Evolutionary conservation across 257 asterid genomes (phyloP).

Genomic region (Leptodermis oblonga): DNA sequence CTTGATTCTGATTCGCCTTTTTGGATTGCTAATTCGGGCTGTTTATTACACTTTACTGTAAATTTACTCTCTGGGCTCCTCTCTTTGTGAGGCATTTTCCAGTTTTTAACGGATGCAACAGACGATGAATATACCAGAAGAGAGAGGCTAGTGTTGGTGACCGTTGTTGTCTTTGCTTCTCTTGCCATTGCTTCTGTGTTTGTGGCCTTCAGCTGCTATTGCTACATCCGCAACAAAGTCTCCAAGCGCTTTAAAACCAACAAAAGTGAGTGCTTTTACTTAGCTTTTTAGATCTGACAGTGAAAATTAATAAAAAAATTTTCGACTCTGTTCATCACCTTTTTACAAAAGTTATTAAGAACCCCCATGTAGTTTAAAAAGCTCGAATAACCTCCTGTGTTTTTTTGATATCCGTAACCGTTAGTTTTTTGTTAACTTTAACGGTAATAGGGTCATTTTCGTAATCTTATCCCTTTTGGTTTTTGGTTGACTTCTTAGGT

Average conservation of each 20-base stretch:
- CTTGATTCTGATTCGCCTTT: neutral
- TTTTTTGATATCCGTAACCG: no score
- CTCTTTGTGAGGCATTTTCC: neutral
- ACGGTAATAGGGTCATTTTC: no score
- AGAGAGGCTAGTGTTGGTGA: conserved; percentile 46
- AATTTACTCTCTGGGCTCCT: neutral
- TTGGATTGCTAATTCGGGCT: neutral
- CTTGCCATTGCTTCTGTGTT: conserved; percentile 58
- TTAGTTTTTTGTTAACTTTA: no score
- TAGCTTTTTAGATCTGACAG: neutral
- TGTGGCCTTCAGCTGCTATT: conserved; percentile 60
- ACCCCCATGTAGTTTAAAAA: no score
- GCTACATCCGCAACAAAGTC: conserved; percentile 64
- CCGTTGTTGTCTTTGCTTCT: conserved; percentile 58
- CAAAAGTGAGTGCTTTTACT: conserved; percentile 31
- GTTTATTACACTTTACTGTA: neutral
- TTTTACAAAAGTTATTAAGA: no score
- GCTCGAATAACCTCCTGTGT: no score
- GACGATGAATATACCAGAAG: conserved; percentile 48
- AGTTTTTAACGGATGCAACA: conserved; percentile 42
- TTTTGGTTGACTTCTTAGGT: no score
- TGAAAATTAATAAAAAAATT: no score
- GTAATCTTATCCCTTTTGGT: no score
- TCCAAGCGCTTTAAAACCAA: conserved; percentile 47
- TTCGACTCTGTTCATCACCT: no score